Evolutionary conservation across 2,329 filamentous ascomycete genomes (phyloP).

Genomic region (Fusarium sororula): DNA sequence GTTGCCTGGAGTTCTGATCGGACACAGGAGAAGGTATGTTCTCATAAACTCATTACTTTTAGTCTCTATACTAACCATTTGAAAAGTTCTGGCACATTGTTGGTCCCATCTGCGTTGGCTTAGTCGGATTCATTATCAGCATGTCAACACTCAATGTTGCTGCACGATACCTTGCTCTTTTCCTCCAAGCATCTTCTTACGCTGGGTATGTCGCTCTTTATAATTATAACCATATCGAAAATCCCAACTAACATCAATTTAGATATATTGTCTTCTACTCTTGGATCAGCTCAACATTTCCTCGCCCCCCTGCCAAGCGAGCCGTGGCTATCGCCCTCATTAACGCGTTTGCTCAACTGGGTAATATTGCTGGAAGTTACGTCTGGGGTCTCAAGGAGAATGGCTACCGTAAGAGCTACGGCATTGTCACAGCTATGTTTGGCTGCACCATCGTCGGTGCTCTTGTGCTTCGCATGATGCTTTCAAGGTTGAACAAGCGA

Average conservation of each 20-base stretch:
- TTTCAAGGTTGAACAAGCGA: slow-evolving; percentile 57
- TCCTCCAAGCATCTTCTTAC: slow-evolving; percentile 66
- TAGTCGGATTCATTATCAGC: slow-evolving; percentile 67
- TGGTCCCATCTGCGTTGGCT: slow-evolving; percentile 60
- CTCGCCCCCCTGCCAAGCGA: slow-evolving; percentile 67
- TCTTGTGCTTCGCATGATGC: slow-evolving; percentile 56
- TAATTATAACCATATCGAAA: accelerated
- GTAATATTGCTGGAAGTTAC: slow-evolving; percentile 69
- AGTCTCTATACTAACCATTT: neutral
- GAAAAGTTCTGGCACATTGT: slow-evolving; percentile 66
- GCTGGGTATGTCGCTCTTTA: slow-evolving; percentile 46
- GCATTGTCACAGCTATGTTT: slow-evolving; percentile 72
- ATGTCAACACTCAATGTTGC: slow-evolving; percentile 65
- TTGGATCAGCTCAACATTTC: slow-evolving; percentile 66
- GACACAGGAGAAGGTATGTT: slow-evolving; percentile 60
- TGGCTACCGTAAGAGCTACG: slow-evolving; percentile 71
- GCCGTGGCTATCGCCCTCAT: slow-evolving; percentile 69
- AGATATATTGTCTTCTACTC: slow-evolving; percentile 66
- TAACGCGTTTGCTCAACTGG: slow-evolving; percentile 66
- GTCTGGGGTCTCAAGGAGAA: slow-evolving; percentile 69
- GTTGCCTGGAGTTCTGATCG: slow-evolving; percentile 66
- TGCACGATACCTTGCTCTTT: slow-evolving; percentile 68
- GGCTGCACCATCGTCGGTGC: slow-evolving; percentile 65
- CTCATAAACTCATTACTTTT: neutral
- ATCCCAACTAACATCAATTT: accelerated